phyloP scores from a whole-genome alignment of 331 rosid genomes.

The Rhamnella rubrinervis region DNA sequence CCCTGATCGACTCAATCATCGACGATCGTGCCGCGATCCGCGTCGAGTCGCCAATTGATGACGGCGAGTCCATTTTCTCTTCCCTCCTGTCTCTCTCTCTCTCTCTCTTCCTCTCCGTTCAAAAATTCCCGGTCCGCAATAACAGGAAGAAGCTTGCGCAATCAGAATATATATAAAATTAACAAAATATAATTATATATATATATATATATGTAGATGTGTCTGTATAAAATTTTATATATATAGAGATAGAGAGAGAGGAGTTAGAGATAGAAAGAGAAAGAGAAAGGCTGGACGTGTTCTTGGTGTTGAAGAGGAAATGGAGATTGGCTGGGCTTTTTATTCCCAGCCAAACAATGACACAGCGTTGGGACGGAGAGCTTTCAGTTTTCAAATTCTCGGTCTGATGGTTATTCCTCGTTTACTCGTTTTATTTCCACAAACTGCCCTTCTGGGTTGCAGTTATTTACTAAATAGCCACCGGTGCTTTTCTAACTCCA shows the following conservation, averaged over 20 bases:
- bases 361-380: no score
- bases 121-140: background rate
- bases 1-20: slow-evolving; percentile 62
- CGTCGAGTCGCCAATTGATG: slow-evolving; percentile 42
- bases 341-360: no score
- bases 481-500: no score
- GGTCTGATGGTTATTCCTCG: no score
- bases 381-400: no score
- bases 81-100: background rate
- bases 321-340: background rate
- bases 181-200: no score
- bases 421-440: no score
- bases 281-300: background rate
- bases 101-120: background rate
- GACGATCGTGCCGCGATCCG: slow-evolving; percentile 61
- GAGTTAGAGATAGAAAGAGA: background rate
- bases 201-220: no score
- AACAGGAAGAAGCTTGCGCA: background rate
- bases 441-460: no score
- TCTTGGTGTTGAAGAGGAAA: background rate
- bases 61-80: slow-evolving; percentile 55
- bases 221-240: no score
- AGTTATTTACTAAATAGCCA: no score
- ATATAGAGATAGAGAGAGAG: no score
- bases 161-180: background rate